These are phyloP conservation scores for Crithidia acanthocephali DNA, from an alignment of 208 protist species.

Conservation along the genomic window DNA sequence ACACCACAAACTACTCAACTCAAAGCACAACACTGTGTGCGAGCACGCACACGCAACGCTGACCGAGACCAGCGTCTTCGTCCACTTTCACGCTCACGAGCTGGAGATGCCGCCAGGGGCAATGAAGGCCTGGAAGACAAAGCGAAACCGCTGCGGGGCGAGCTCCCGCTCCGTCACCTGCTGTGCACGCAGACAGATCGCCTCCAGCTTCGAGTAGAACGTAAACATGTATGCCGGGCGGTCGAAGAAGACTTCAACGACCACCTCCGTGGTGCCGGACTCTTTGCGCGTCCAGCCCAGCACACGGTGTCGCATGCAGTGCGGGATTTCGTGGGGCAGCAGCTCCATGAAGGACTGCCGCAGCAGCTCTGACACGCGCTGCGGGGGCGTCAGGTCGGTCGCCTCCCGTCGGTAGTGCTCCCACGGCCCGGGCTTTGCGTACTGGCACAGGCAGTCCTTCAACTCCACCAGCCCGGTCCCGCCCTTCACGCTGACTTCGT, in stretches of 20 bases:
- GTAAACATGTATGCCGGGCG: constrained; percentile 91
- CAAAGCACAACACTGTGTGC: too few relatives aligned
- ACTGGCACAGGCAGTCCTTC: constrained; percentile 86
- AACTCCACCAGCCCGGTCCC: constrained; percentile 85
- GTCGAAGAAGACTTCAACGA: constrained; percentile 92
- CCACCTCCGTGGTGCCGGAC: constrained; percentile 80
- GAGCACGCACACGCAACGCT: too few relatives aligned
- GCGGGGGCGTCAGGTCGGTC: constrained; percentile 68
- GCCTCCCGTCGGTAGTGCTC: constrained; percentile 69
- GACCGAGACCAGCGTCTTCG: too few relatives aligned
- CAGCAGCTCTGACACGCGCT: constrained; percentile 84
- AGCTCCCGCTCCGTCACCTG: constrained; percentile 68
- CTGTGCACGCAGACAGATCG: constrained; percentile 75
- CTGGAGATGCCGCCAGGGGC: constrained; percentile 68
- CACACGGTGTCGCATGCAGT: constrained; percentile 80
- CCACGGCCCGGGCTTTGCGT: constrained; percentile 75
- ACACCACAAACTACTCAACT: too few relatives aligned
- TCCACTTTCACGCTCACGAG: neutral
- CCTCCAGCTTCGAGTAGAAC: constrained; percentile 90
- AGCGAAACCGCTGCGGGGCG: constrained; percentile 60
- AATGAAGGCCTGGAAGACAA: constrained; percentile 92
- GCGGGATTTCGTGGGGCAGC: constrained; percentile 88
- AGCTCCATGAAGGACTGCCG: constrained; percentile 85
- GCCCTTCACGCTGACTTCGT: constrained; percentile 90
- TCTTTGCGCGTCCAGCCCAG: constrained; percentile 89